Base-by-base conservation (phyloP, 2,329 filamentous ascomycete genomes). In the Penicillium occitanis region DNA sequence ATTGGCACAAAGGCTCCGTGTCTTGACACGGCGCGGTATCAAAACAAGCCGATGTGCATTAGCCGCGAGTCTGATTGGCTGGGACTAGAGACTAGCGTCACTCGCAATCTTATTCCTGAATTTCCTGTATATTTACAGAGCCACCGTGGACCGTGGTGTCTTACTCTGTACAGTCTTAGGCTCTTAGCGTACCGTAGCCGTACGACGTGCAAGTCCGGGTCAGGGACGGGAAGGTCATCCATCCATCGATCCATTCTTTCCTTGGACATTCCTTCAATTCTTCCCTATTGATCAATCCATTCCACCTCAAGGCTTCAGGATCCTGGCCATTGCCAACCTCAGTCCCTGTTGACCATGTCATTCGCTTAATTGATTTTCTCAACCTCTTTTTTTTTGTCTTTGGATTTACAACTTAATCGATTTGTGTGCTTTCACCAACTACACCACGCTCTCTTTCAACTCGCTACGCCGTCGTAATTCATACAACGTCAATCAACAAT, bases 331-430 rank as follows among this genome's bases (percentile, higher is more conserved):
- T 46, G 60, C 64, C 46, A 35, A 37, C 53, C 46, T 48, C 61
- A 40, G 33, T 51, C 53, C 57, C 44, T 67, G 57, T 63, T 55
- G 57, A 50, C 61, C 65, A 67, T 67, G 65, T 64, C 65, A 33
- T 51, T 67, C 65, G 57, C 65, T 67, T 67, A 40, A 67, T 61
- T 25, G 50, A 17, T 61, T 25, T 46, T 53, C 37, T 28, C 11
- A 8, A 35, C 33, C 11, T 35, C 37, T 50, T 35, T 13, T 60
- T 35, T 22, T 30, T 59, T 62, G 22, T 58, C 51, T 37, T 40
- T 50, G 59, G 28, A 40, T 4, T 35, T 48, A 37, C 53, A 28
- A 57, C 4, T 40, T 42, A 35, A 25, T 58, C 30, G 28, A 6
- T 37, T 58, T 37, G 44, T 40, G 51, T 50, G 50, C 28, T 25